Conservation (phyloP, 441 rosid species). For the Pelargonium australe region DNA sequence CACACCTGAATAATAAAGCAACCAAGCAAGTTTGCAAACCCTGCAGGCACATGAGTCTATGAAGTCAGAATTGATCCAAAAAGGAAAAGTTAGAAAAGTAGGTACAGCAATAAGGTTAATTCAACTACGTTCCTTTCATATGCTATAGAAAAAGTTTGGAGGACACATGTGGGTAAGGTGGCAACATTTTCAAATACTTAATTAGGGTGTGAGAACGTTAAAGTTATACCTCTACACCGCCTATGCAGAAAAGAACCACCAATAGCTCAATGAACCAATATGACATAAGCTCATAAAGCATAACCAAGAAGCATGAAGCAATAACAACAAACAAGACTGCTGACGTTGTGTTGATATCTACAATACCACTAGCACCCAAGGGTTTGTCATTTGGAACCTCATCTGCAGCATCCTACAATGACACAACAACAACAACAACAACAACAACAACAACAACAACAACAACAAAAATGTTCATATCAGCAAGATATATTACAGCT, state of each 20-base stretch:
- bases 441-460: conserved; percentile 9
- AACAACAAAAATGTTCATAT: conserved; percentile 16
- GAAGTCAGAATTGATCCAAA: conserved; percentile 20
- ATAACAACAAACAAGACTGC: conserved; percentile 53
- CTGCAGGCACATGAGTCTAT: conserved; percentile 35
- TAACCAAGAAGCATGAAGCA: conserved; percentile 59
- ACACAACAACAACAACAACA: conserved; percentile 8
- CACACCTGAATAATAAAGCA: conserved; percentile 76
- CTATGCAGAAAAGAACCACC: conserved; percentile 62
- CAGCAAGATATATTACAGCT: neutral
- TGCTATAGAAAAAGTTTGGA: neutral
- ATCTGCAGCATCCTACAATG: conserved; percentile 64
- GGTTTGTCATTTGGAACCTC: conserved; percentile 47
- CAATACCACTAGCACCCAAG: conserved; percentile 47
- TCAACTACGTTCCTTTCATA: neutral
- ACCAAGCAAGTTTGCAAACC: conserved; percentile 97
- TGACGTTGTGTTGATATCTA: conserved; percentile 46
- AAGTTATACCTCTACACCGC: conserved; percentile 49
- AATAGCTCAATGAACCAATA: conserved; percentile 57
- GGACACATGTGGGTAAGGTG: too few species aligned
- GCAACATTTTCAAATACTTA: neutral
- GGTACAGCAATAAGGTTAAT: neutral
- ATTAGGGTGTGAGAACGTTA: conserved; percentile 14
- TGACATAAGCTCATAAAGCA: conserved; percentile 63
- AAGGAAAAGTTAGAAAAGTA: neutral